A percentile compares a stretch with the other conserved stretches of the same genome.
Evolutionary conservation across 768 basidiomycete genomes (phyloP).

Genomic region (Leccinum incarnatum): DNA sequence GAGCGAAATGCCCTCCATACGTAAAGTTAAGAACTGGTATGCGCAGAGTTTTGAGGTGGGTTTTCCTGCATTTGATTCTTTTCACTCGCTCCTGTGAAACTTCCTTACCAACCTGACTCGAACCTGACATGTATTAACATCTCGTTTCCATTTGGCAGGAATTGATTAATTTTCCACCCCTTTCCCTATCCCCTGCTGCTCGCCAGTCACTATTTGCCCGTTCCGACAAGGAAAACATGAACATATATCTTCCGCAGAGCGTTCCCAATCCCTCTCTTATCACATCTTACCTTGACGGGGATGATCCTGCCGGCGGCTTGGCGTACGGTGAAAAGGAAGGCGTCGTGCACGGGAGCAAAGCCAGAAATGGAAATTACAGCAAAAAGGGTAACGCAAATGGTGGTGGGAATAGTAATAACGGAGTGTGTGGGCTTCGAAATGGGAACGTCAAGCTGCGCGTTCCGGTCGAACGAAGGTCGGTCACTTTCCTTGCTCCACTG

Average conservation of each 20-base stretch:
- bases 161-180: constrained; percentile 9
- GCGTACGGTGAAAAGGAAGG: constrained; percentile 18
- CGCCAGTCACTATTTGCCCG: constrained; percentile 13
- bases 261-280: constrained; percentile 16
- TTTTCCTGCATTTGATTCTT: background rate
- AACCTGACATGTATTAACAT: background rate
- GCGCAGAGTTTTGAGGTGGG: constrained; percentile 19
- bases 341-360: constrained; percentile 8
- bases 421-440: constrained; percentile 14
- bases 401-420: constrained; percentile 15
- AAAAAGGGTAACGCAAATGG: constrained; percentile 22
- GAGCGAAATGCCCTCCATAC: constrained; percentile 18
- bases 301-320: constrained; percentile 8
- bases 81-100: background rate
- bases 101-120: background rate
- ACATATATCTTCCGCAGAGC: constrained; percentile 16
- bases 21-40: constrained; percentile 21
- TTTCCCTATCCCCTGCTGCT: constrained; percentile 14
- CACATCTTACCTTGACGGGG: constrained; percentile 30
- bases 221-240: constrained; percentile 12
- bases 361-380: constrained; percentile 6
- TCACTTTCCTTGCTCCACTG: background rate
- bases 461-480: constrained; percentile 16
- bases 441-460: constrained; percentile 17
- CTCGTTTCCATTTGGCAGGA: constrained; percentile 5